A percentile compares a stretch with the other conserved stretches of the same genome.
These are phyloP conservation scores for Spiromastix sp. DNA, from an alignment of 2,329 filamentous ascomycete genomes.

Conservation along the genomic window DNA sequence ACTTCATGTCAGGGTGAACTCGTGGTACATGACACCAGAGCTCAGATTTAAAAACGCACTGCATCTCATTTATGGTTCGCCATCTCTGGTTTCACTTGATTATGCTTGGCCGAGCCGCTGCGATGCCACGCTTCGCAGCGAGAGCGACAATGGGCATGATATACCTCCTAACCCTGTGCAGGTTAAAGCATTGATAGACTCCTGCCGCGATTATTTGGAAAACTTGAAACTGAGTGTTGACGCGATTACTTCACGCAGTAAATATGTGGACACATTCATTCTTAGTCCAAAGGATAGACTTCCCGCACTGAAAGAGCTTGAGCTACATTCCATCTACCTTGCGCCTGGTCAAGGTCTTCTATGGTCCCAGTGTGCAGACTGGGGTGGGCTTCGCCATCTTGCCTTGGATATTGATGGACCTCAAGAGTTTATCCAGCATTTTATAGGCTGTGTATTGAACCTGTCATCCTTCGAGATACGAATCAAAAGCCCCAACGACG, in stretches of 20 bases:
- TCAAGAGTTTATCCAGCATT: conserved; percentile 1
- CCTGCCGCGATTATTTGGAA: conserved; percentile 1
- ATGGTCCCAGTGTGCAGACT: conserved; percentile 3
- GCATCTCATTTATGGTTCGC: background rate
- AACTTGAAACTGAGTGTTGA: conserved; percentile 1
- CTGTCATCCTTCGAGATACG: conserved; percentile 4
- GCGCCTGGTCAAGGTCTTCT: background rate
- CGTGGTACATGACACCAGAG: background rate
- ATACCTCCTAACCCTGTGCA: background rate
- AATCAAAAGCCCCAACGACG: conserved; percentile 1
- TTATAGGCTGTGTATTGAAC: conserved; percentile 1
- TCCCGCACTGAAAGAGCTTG: background rate
- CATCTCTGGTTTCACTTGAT: conserved; percentile 1
- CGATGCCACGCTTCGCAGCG: too few relatives aligned
- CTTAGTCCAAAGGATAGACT: background rate
- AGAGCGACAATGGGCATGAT: background rate
- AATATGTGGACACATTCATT: background rate
- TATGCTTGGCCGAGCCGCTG: background rate
- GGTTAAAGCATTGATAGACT: background rate
- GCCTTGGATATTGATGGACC: conserved; percentile 3
- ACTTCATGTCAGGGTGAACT: background rate
- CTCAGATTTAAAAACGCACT: background rate
- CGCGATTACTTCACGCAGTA: background rate
- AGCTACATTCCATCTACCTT: conserved; percentile 1
- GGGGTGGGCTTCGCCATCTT: background rate